Conservation (phyloP, 2,329 filamentous ascomycete species). For the Cercospora zeae-maydis region DNA sequence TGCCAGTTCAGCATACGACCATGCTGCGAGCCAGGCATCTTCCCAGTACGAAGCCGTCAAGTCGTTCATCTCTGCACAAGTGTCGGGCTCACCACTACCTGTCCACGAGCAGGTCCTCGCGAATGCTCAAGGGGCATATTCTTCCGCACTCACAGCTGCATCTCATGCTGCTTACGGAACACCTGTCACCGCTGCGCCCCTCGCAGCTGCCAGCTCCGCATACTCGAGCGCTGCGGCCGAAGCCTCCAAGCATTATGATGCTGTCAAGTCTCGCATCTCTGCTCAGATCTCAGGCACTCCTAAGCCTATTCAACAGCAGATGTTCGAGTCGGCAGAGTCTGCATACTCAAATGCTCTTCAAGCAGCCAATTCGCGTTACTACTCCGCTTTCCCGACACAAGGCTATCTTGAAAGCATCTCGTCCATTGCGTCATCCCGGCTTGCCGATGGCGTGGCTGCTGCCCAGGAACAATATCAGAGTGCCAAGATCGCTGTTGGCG, state of each 20-base stretch:
- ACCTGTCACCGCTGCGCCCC: constrained; percentile 65
- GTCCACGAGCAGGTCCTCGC: constrained; percentile 66
- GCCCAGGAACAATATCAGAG: constrained; percentile 69
- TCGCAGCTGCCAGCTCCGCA: constrained; percentile 54
- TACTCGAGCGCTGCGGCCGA: constrained; percentile 63
- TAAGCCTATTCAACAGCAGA: constrained; percentile 64
- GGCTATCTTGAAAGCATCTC: constrained; percentile 42
- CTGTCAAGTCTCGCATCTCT: constrained; percentile 64
- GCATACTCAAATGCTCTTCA: constrained; percentile 65
- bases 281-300: constrained; percentile 65
- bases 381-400: constrained; percentile 46
- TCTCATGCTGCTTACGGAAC: constrained; percentile 58
- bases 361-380: constrained; percentile 58
- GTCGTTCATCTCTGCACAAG: constrained; percentile 62
- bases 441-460: constrained; percentile 66
- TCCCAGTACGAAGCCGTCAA: constrained; percentile 65
- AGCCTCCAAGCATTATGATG: constrained; percentile 64
- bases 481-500: constrained; percentile 63
- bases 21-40: constrained; percentile 63
- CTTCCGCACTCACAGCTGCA: constrained; percentile 60
- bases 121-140: constrained; percentile 66
- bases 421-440: constrained; percentile 65
- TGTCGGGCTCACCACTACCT: constrained; percentile 66
- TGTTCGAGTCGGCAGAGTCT: constrained; percentile 63
- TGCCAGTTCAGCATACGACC: constrained; percentile 57